Percentiles rank a stretch among this genome's conserved stretches.
Evolutionary conservation across 176 grass and related monocot species (phyloP).

Genomic region (Typha latifolia): DNA sequence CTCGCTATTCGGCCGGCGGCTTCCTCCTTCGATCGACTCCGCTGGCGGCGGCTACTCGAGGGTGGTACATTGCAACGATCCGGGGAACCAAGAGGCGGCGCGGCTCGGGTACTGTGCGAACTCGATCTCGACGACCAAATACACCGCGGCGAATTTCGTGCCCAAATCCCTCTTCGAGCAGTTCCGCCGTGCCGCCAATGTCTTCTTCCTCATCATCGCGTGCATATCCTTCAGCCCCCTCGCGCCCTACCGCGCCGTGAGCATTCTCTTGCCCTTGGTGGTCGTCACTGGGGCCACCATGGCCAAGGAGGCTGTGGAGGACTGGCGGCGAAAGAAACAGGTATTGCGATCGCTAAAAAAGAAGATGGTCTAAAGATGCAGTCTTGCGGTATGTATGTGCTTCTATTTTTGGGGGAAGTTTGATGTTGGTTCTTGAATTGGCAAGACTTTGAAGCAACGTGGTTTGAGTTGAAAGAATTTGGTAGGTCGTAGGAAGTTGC

Average conservation of each 20-base stretch:
- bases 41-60: constrained; percentile 12
- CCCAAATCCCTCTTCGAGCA: constrained; percentile 94
- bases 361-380: too few relatives aligned
- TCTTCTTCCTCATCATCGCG: constrained; percentile 57
- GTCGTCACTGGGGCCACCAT: constrained; percentile 60
- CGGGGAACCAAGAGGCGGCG: background rate
- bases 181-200: constrained; percentile 77
- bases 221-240: constrained; percentile 38
- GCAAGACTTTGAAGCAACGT: too few relatives aligned
- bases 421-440: too few relatives aligned
- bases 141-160: constrained; percentile 52
- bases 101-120: constrained; percentile 26
- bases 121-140: constrained; percentile 79
- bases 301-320: constrained; percentile 77
- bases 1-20: background rate
- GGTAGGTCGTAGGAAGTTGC: too few relatives aligned
- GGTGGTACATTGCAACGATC: constrained; percentile 14
- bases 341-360: constrained; percentile 13
- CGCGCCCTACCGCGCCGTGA: constrained; percentile 39
- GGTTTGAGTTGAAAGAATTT: too few relatives aligned
- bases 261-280: constrained; percentile 38
- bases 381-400: background rate
- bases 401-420: background rate
- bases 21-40: background rate
- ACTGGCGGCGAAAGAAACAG: constrained; percentile 62